Evolutionary conservation across 352 stramenopile genomes (phyloP).

Genomic region (Elongisporangium senticosum): DNA sequence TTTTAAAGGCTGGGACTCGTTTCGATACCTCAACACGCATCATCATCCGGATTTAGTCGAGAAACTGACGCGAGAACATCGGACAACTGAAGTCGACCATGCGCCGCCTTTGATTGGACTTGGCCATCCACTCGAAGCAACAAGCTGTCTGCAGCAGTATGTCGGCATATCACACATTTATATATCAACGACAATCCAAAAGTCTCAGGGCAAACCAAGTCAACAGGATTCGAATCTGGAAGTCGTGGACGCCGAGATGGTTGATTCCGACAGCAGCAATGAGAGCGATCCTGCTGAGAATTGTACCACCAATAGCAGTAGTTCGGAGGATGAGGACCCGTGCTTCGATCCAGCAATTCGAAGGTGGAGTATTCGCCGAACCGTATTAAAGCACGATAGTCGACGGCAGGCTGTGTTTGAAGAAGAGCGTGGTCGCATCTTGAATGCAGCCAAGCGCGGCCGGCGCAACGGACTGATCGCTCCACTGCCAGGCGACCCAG

Average conservation of each 20-base stretch:
- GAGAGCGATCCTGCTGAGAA: not conserved
- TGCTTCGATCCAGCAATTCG: slow-evolving; percentile 12
- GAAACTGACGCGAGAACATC: slow-evolving; percentile 16
- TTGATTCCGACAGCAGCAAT: not conserved
- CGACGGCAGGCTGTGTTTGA: slow-evolving; percentile 28
- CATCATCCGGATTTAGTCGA: slow-evolving; percentile 41
- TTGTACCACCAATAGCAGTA: not conserved
- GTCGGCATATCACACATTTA: not conserved
- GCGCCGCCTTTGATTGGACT: slow-evolving; percentile 9
- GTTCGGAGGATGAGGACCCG: slow-evolving; percentile 6
- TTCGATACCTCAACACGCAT: slow-evolving; percentile 32
- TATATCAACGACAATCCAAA: not conserved
- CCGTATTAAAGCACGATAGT: slow-evolving; percentile 23
- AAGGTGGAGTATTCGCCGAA: slow-evolving; percentile 33
- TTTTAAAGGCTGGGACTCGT: slow-evolving; percentile 32
- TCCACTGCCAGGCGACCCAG: slow-evolving; percentile 26
- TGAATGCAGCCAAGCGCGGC: slow-evolving; percentile 24
- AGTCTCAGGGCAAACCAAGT: not conserved
- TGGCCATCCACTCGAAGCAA: not conserved
- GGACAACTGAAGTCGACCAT: not conserved
- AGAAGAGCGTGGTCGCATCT: slow-evolving; percentile 30
- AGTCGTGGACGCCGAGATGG: not conserved
- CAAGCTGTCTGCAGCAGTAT: not conserved
- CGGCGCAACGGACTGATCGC: slow-evolving; percentile 55
- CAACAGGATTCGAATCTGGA: not conserved